Base-by-base conservation (phyloP, 768 basidiomycete species). In the Pulveroboletus sp. region DNA sequence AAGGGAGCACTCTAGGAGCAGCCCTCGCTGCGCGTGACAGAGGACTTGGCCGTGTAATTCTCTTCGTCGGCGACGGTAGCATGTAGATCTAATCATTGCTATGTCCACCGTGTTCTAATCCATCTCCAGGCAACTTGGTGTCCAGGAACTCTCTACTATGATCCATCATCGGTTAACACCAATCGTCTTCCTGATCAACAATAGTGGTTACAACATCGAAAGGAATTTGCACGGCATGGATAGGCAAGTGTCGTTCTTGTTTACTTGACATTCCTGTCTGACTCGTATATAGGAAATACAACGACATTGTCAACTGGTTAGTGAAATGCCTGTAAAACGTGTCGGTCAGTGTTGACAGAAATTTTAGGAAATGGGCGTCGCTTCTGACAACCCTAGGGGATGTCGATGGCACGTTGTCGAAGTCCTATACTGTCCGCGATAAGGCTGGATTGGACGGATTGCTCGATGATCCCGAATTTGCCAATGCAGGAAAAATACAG, bases 131-230 rank as follows among this genome's bases (percentile, higher is more conserved):
- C 88, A 90, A 71, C 69, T 90, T 17, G 83, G 84, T 0, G 82
- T 88, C 6, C 91, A 93, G 67, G 90, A 94, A 61, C 64, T 91
- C 13, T 86, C 89, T 5, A 85, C 87, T 1, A 94, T 95, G 86
- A 77, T 93, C 39, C 77, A 76, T 35, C 68, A 78, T 47, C 79
- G 76, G 8, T 65, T 94, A 29, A 84, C 76, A 55, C 93, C 95
- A 5, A 89, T 93, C 66, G 75, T 93, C 27, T 93, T 93, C 67
- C 73, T 91, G 17, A 67, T 91, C 42, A 90, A 90, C 66, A 91
- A 90, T 64, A 74, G 71, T 16, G 86, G 89, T 0, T 95, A 95
- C 69, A 88, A 88, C 17, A 92, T 98, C 45, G 94, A 98, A 72
- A 79, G 86, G 16, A 78, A 75, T 55, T 73, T 88, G 37, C 87